Base-by-base conservation (phyloP, 805 yeast species). In the Candida loeiensis region DNA sequence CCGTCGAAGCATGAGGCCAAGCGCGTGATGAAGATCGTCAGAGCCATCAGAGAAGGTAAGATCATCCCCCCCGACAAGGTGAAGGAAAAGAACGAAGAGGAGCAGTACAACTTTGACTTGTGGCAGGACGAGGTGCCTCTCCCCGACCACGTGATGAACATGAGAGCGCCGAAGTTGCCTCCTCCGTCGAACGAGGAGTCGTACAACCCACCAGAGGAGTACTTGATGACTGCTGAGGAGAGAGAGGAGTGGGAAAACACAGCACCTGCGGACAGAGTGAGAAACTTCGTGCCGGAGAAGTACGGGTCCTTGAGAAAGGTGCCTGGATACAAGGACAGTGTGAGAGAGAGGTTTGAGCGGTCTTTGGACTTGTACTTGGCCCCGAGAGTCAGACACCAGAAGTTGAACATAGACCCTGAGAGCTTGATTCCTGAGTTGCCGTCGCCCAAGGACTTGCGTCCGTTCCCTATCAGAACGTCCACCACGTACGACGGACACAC, bases 1-100 rank as follows among this genome's bases (percentile, higher is more conserved):
- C 99, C 98, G 17, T 91, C 98, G 9, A 89, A 89, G 60, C 91
- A 89, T 61, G 99, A 93, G 71, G 97, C 97, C 25, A 87, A 88
- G 69, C 76, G 95, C 61, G 81, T 93, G 36, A 90, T 91, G 97
- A 93, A 93, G 72, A 82, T 93, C 46, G 99, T 93, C 19, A 77
- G 80, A 49, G 99, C 99, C 28, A 93, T 93, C 45, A 80, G 99
- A 65, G 96, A 91, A 56, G 99, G 99, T 22, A 77, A 95, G 59
- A 87, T 93, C 47, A 73, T 89, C 37, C 88, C 95, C 20, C 86
- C 91, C 42, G 73, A 73, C 49, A 55, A 75, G 49, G 77, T 68
- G 24, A 74, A 77, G 53, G 66, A 73, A 39, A 66, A 72, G 51
- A 69, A 68, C 32, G 77, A 76, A 43, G 74, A 74, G 46, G 80